Evolutionary conservation across 2,329 filamentous ascomycete species (phyloP).

Genomic region (Aspergillus amoenus): DNA sequence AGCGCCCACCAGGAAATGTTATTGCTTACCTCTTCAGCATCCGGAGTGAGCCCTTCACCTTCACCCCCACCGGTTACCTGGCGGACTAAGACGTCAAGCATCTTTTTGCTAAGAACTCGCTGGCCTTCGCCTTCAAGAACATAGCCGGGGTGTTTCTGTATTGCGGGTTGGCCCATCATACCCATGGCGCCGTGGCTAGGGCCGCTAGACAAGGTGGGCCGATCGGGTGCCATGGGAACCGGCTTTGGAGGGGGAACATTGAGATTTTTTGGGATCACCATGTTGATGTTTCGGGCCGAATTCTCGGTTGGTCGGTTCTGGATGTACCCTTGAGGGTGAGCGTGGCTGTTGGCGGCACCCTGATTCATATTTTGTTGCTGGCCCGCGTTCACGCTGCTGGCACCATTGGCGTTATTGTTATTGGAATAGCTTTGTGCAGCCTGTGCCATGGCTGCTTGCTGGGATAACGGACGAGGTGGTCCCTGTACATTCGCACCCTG

Average conservation of each 20-base stretch:
- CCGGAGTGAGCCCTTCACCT: conserved; percentile 77
- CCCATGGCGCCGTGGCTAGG: conserved; percentile 72
- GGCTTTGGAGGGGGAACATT: conserved; percentile 70
- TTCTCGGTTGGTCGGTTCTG: conserved; percentile 42
- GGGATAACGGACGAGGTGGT: conserved; percentile 44
- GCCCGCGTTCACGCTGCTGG: conserved; percentile 16
- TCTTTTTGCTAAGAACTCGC: conserved; percentile 94
- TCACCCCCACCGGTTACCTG: conserved; percentile 84
- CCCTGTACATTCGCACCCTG: conserved; percentile 34
- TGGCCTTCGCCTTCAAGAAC: conserved; percentile 90
- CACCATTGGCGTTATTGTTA: conserved; percentile 24
- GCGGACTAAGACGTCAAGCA: conserved; percentile 89
- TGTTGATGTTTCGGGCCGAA: conserved; percentile 57
- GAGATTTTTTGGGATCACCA: conserved; percentile 80
- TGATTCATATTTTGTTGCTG: conserved; percentile 31
- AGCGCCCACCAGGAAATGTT: neutral
- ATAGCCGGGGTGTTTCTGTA: conserved; percentile 77
- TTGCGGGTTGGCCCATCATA: conserved; percentile 82
- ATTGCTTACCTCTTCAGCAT: conserved; percentile 83
- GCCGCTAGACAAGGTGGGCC: conserved; percentile 82
- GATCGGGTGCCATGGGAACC: conserved; percentile 67
- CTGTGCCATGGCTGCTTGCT: conserved; percentile 47
- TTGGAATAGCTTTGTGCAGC: conserved; percentile 46
- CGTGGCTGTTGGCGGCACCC: conserved; percentile 34
- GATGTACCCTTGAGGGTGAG: conserved; percentile 43